Evolutionary conservation across 1,139 yeast species (phyloP), one percentile per base, ranked within the genome.

Genomic region (Geotrichum armillariae): DNA sequence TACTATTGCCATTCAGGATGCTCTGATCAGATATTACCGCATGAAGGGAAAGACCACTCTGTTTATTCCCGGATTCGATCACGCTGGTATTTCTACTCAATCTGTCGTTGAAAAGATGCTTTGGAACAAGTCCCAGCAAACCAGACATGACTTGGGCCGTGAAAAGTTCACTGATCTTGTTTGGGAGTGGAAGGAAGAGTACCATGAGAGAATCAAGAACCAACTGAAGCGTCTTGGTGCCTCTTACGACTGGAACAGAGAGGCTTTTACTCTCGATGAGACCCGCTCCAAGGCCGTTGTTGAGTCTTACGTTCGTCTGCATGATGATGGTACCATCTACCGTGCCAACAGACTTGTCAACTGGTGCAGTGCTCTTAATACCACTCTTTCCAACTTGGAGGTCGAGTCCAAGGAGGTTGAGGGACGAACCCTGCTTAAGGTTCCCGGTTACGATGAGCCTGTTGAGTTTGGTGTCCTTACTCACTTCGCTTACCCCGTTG

Each of bases 61-160:
- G 57, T 94, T 86, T 70, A 71, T 93, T 57, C 99, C 99, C 47
- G 99, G 99, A 40, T 93, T 93, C 65, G 99, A 93, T 71, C 99
- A 93, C 67, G 99, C 99, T 25, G 99, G 99, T 78, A 91, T 93
- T 70, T 95, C 97, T 42, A 94, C 99, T 18, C 99, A 93, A 71
- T 88, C 97, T 21, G 99, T 94, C 59, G 99, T 93, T 58, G 99
- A 93, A 73, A 94, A 93, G 72, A 94, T 86, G 75, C 71, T 93
- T 42, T 90, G 96, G 96, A 86, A 88, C 51, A 80, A 81, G 60
- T 91, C 89, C 66, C 79, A 83, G 73, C 80, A 85, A 68, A 89
- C 99, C 50, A 85, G 98, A 75, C 96, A 93, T 67, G 98, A 93
- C 66, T 83, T 80, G 58, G 96, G 97, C 54, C 87, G 99, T 72